Evolutionary conservation across 768 basidiomycete species (phyloP).

Genomic region (Kwoniella heveanensis): DNA sequence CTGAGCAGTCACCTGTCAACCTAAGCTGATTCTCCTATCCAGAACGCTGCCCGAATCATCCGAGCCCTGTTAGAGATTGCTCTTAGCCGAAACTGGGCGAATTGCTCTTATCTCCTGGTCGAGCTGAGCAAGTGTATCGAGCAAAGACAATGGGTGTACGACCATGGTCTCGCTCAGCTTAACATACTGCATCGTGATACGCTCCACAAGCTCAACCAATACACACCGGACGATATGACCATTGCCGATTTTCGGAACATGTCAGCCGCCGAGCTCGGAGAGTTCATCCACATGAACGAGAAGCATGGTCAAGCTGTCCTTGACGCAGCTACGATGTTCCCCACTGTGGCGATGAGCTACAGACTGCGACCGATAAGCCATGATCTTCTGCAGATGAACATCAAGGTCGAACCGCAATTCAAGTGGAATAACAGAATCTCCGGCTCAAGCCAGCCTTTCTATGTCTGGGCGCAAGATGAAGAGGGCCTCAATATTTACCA

Average conservation of each 20-base stretch:
- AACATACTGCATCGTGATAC: slow-evolving; percentile 76
- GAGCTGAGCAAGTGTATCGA: slow-evolving; percentile 91
- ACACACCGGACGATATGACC: slow-evolving; percentile 73
- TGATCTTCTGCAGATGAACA: slow-evolving; percentile 76
- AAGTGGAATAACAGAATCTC: slow-evolving; percentile 78
- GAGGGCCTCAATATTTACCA: slow-evolving; percentile 81
- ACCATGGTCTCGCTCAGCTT: slow-evolving; percentile 79
- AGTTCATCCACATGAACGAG: slow-evolving; percentile 82
- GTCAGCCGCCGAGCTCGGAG: slow-evolving; percentile 70
- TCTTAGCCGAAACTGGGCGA: slow-evolving; percentile 88
- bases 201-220: slow-evolving; percentile 72
- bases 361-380: slow-evolving; percentile 77
- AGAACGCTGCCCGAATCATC: slow-evolving; percentile 87
- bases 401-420: slow-evolving; percentile 69
- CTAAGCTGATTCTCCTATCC: slow-evolving; percentile 2
- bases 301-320: slow-evolving; percentile 76
- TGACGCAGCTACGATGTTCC: slow-evolving; percentile 81
- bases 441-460: slow-evolving; percentile 79
- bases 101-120: slow-evolving; percentile 74
- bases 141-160: slow-evolving; percentile 90
- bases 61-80: slow-evolving; percentile 94
- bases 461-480: slow-evolving; percentile 92
- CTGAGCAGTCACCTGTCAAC: too few relatives aligned
- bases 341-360: slow-evolving; percentile 68
- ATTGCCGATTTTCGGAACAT: slow-evolving; percentile 71